Evolutionary conservation across 352 stramenopile genomes (phyloP).

Genomic region (Phytophthora pistaciae): DNA sequence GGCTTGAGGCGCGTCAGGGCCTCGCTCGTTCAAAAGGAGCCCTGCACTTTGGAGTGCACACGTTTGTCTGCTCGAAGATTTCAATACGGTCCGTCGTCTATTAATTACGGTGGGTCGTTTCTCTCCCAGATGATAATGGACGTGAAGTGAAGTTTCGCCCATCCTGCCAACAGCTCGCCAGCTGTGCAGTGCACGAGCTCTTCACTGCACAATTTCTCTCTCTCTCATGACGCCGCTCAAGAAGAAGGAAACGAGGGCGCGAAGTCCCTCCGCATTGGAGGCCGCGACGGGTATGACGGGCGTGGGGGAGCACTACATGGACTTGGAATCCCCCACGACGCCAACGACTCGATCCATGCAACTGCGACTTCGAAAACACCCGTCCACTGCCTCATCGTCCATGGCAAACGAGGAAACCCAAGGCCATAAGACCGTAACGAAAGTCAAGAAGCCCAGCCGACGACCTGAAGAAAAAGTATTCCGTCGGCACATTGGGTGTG

Average conservation of each 20-base stretch:
- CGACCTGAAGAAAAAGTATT: conserved; percentile 50
- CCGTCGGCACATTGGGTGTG: conserved; percentile 44
- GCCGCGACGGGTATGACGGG: conserved; percentile 19
- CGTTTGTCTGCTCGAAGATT: conserved; percentile 21
- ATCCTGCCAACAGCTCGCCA: conserved; percentile 14
- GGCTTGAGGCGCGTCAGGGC: no score
- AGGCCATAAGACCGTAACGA: conserved; percentile 24
- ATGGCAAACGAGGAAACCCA: conserved; percentile 18
- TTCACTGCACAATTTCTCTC: conserved; percentile 4
- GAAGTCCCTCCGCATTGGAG: conserved; percentile 22
- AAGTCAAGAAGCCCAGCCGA: conserved; percentile 51
- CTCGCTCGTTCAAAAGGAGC: no score
- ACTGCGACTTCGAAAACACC: conserved; percentile 42
- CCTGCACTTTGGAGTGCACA: neutral
- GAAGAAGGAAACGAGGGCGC: conserved; percentile 1
- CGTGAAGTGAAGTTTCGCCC: conserved; percentile 8
- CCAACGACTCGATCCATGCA: conserved; percentile 43
- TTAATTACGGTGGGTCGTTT: conserved; percentile 24
- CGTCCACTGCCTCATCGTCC: conserved; percentile 19
- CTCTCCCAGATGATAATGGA: conserved; percentile 34
- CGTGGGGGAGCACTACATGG: conserved; percentile 29
- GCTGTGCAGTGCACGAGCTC: conserved; percentile 3
- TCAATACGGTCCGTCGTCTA: conserved; percentile 24
- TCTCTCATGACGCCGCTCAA: conserved; percentile 10
- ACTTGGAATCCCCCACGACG: conserved; percentile 32